phyloP scores from a whole-genome alignment of 495 filamentous ascomycete genomes.

The Astrocystis sublimbata region DNA sequence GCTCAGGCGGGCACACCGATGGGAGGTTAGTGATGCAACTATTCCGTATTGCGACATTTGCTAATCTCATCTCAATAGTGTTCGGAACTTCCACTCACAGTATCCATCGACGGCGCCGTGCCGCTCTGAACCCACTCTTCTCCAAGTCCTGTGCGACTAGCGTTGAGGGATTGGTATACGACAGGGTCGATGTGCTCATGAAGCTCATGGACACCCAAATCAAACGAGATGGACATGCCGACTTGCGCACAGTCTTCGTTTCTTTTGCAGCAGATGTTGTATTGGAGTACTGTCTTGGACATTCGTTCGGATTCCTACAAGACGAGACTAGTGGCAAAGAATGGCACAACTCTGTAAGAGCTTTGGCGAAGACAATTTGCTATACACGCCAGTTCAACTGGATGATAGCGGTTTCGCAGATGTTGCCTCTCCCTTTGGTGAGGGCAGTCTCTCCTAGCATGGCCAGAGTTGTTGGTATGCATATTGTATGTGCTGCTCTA shows the following conservation, averaged over 20 bases:
- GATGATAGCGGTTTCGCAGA: constrained; percentile 12
- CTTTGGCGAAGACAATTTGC: constrained; percentile 3
- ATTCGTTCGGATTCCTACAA: not conserved
- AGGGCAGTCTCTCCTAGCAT: not conserved
- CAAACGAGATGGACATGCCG: constrained; percentile 2
- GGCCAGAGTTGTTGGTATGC: constrained; percentile 12
- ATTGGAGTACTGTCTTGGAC: constrained; percentile 1
- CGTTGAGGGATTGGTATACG: constrained; percentile 8
- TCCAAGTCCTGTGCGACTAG: constrained; percentile 1
- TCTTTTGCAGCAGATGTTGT: constrained; percentile 1
- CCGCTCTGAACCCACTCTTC: constrained; percentile 12
- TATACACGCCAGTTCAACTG: constrained; percentile 11
- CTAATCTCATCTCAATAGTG: not conserved
- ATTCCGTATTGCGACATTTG: not conserved
- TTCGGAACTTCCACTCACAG: constrained; percentile 9
- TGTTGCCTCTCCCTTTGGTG: constrained; percentile 1
- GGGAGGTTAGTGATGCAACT: not conserved
- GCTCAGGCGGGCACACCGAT: constrained; percentile 5
- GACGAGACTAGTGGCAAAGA: not conserved
- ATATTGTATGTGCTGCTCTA: not conserved
- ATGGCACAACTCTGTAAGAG: not conserved
- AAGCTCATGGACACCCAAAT: not conserved
- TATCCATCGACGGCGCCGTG: constrained; percentile 11
- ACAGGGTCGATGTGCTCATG: constrained; percentile 7
- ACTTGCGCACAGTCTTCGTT: constrained; percentile 1